Evolutionary conservation across 2,329 filamentous ascomycete species (phyloP), one percentile per base, ranked within the genome.

Genomic region (Cryphonectria radicalis): DNA sequence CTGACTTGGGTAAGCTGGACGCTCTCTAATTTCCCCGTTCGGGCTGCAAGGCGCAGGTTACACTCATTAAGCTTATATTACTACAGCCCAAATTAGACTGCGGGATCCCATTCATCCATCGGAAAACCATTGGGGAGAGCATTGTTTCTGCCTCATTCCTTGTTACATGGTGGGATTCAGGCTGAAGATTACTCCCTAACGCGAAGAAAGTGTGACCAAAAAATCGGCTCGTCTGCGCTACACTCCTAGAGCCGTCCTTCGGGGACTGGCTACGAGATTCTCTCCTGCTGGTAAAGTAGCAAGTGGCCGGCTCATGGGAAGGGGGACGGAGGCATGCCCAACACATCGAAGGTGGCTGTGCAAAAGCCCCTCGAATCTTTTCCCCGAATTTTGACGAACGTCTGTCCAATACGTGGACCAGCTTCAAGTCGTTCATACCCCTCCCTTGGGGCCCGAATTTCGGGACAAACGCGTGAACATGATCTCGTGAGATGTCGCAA

Each of bases 401-500:
- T 19, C 32, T 37, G 32, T 25, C 32, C 10, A 62, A 40, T 40
- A 32, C 59, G 1, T 40, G 35, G 59, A 40, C 46, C 59, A n/a
- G 32, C 35, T 40, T 37, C 19, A 40, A 40, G 35, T 11, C 10
- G 59, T 40, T n/a, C 8, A 6, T 50, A 40, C 37, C 46, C 46
- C 2, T 14, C 32, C n/a, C 50, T 13, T 19, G 32, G 62, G 62
- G 62, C 37, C 62, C 22, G 28, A 14, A 40, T n/a, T n/a, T 62
- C 43, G 43, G 43, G 63, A 50, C 63, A 53, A 28, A 65, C 63
- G 63, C 63, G 63, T 65, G 35, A 32, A 65, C 63, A 22, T 19
- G 25, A 65, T 53, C 42, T 65, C 40, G 63, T 65, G 17, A 65
- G 25, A 46, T 17, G n/a, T 53, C 17, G 40, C 42, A 25, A n/a